These are phyloP conservation scores for Fusarium paranaense DNA, from an alignment of 2,329 filamentous ascomycete species.

Conservation along the genomic window DNA sequence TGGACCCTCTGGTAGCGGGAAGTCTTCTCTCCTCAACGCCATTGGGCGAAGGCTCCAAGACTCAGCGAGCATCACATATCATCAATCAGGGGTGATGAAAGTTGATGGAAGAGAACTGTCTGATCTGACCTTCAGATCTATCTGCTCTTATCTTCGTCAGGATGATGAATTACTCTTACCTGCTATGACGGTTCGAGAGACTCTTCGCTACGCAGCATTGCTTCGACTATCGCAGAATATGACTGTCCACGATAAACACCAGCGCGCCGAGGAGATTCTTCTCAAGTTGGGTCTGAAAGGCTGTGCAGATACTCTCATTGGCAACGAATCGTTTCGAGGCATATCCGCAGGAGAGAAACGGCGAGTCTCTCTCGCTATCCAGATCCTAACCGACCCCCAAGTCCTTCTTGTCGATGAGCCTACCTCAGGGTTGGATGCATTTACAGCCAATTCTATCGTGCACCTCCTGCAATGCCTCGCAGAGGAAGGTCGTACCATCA, in stretches of 20 bases:
- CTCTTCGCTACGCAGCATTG: conserved; percentile 76
- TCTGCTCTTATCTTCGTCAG: conserved; percentile 82
- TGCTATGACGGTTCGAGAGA: conserved; percentile 81
- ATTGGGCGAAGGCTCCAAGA: conserved; percentile 77
- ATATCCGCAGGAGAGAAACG: conserved; percentile 87
- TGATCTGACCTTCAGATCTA: conserved; percentile 74
- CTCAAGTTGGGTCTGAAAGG: conserved; percentile 82
- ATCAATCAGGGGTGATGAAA: conserved; percentile 69
- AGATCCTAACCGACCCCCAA: conserved; percentile 80
- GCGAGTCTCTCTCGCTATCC: conserved; percentile 80
- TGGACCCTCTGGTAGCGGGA: conserved; percentile 82
- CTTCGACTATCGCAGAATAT: conserved; percentile 78
- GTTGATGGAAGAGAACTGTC: conserved; percentile 79
- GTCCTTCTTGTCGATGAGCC: conserved; percentile 82
- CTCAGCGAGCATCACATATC: conserved; percentile 71
- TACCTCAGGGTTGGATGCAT: conserved; percentile 80
- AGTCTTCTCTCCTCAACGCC: conserved; percentile 79
- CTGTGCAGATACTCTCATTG: conserved; percentile 80
- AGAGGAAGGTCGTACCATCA: conserved; percentile 77
- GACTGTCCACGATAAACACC: conserved; percentile 74
- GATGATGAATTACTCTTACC: conserved; percentile 81
- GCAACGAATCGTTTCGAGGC: conserved; percentile 78
- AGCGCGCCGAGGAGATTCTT: conserved; percentile 78
- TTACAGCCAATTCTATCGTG: conserved; percentile 81
- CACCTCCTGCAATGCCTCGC: conserved; percentile 78